Percentiles rank a stretch among this genome's conserved stretches.
Evolutionary conservation across 306 rosid species (phyloP).

Genomic region (Vigna mungo): DNA sequence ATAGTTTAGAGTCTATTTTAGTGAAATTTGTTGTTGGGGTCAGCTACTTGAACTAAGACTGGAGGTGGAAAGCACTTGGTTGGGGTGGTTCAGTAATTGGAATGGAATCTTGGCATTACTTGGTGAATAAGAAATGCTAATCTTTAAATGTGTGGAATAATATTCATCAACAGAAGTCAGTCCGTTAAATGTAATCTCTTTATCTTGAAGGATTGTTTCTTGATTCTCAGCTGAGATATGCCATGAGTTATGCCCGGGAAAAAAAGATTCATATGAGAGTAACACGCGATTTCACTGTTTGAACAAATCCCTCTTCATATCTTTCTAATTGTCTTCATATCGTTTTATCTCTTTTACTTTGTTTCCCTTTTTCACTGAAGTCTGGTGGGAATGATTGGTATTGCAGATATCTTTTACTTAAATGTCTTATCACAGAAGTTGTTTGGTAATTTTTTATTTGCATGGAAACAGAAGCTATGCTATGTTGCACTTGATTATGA

Average conservation of each 20-base stretch:
- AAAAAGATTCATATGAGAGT: too few relatives aligned
- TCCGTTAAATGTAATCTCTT: not conserved
- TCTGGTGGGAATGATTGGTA: slow-evolving; percentile 19
- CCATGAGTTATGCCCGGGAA: too few relatives aligned
- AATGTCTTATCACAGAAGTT: slow-evolving; percentile 32
- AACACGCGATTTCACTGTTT: not conserved
- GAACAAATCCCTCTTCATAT: not conserved
- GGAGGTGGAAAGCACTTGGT: too few relatives aligned
- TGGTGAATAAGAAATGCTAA: too few relatives aligned
- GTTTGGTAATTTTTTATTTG: slow-evolving; percentile 42
- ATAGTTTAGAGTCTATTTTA: too few relatives aligned
- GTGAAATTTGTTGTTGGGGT: not conserved
- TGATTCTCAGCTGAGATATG: not conserved
- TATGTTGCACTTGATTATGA: slow-evolving; percentile 88
- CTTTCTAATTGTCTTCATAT: not conserved
- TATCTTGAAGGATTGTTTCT: not conserved
- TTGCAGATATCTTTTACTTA: slow-evolving; percentile 12
- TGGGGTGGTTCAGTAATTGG: not conserved
- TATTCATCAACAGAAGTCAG: not conserved
- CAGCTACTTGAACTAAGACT: too few relatives aligned
- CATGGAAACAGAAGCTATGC: slow-evolving; percentile 71
- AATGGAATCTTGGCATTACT: not conserved
- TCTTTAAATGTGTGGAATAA: not conserved
- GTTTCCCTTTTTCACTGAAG: not conserved
- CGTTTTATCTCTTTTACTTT: not conserved